These are phyloP conservation scores for Hericium alpestre DNA, from an alignment of 768 basidiomycete genomes.

Conservation along the genomic window DNA sequence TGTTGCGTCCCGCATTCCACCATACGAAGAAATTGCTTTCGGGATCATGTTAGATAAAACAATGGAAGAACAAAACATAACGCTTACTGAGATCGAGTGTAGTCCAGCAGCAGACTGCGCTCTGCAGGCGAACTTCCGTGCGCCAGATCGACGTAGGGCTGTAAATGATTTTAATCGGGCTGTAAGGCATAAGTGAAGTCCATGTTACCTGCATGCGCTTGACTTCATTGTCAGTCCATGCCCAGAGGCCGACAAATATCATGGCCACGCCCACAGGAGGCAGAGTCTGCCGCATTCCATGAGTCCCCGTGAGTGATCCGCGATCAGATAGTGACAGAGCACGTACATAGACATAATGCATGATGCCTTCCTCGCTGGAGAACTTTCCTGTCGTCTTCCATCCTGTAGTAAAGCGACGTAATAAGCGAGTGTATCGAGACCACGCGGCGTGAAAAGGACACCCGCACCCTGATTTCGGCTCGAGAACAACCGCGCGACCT, in stretches of 20 bases:
- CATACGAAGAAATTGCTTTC: constrained; percentile 38
- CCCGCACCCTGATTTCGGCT: constrained; percentile 32
- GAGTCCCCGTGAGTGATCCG: neutral
- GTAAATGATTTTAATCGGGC: neutral
- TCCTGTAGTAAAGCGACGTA: constrained; percentile 19
- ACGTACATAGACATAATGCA: constrained; percentile 48
- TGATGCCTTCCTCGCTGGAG: constrained; percentile 23
- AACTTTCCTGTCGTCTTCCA: constrained; percentile 28
- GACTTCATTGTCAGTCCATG: constrained; percentile 49
- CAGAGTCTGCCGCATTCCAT: constrained; percentile 27
- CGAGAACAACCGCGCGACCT: constrained; percentile 36
- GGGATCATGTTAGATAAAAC: neutral
- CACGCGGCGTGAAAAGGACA: too few species aligned
- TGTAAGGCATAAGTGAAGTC: neutral
- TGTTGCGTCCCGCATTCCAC: constrained; percentile 34
- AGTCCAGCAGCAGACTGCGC: constrained; percentile 43
- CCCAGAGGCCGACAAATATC: constrained; percentile 39
- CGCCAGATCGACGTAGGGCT: constrained; percentile 51
- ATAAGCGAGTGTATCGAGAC: too few species aligned
- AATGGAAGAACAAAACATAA: neutral
- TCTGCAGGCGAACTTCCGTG: constrained; percentile 44
- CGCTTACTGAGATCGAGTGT: constrained; percentile 39
- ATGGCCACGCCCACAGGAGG: constrained; percentile 43
- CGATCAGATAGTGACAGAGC: neutral
- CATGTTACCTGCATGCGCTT: constrained; percentile 41